Percentiles rank a stretch among this genome's conserved stretches.
These are phyloP conservation scores for Blastobotrys buckinghamii DNA, from an alignment of 1,139 yeast species.

Conservation along the genomic window DNA sequence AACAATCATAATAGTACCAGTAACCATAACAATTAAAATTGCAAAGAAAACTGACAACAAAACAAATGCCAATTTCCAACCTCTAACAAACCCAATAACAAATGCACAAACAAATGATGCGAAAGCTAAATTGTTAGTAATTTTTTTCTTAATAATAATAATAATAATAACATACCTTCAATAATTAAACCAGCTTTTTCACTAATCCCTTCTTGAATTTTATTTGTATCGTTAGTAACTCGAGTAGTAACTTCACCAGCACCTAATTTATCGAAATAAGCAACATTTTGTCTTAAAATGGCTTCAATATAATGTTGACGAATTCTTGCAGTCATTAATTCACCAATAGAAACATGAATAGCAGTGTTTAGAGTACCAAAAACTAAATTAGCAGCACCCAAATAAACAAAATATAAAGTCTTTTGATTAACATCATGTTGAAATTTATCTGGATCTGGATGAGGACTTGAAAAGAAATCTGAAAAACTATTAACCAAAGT, in stretches of 20 bases:
- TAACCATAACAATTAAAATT: conserved; percentile 28
- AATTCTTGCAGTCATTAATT: conserved; percentile 38
- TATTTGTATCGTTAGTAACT: conserved; percentile 39
- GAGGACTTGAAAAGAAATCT: conserved; percentile 27
- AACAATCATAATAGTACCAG: conserved; percentile 30
- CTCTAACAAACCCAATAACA: conserved; percentile 36
- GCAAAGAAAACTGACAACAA: conserved; percentile 34
- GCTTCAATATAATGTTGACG: conserved; percentile 37
- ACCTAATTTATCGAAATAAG: conserved; percentile 41
- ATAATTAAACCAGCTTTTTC: conserved; percentile 40
- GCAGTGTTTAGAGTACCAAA: conserved; percentile 32
- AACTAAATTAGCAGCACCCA: conserved; percentile 36
- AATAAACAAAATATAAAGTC: conserved; percentile 36
- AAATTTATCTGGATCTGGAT: conserved; percentile 28
- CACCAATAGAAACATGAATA: conserved; percentile 38
- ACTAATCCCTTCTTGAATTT: conserved; percentile 41
- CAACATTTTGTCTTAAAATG: conserved; percentile 39
- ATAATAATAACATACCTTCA: conserved; percentile 25
- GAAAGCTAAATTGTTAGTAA: conserved; percentile 17
- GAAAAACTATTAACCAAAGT: conserved; percentile 35
- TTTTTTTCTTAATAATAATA: neutral
- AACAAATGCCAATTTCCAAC: conserved; percentile 38
- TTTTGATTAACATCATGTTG: conserved; percentile 31
- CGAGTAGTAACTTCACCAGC: conserved; percentile 42
- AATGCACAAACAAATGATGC: conserved; percentile 37